phyloP scores from a whole-genome alignment of 306 rosid species.

The Inga laurina region DNA sequence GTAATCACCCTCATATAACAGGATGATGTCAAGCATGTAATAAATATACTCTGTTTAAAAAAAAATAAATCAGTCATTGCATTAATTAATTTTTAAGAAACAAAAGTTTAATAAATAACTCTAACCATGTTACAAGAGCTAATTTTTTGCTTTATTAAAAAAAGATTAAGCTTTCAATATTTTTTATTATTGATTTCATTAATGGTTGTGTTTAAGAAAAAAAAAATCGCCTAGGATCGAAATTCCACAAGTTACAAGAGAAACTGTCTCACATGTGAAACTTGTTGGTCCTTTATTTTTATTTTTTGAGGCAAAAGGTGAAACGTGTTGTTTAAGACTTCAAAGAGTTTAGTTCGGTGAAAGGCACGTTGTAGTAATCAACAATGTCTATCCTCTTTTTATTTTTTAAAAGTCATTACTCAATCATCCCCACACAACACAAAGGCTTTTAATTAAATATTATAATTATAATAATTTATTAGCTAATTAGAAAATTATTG shows the following conservation, averaged over 20 bases:
- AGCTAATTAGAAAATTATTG: background rate
- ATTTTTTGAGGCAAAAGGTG: background rate
- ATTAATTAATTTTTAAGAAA: too few species aligned
- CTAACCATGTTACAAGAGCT: too few species aligned
- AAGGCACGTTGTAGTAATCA: background rate
- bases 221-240: background rate
- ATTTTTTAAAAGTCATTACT: background rate
- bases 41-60: too few species aligned
- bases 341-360: background rate
- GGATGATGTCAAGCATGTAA: background rate
- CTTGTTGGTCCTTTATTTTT: background rate
- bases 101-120: too few species aligned
- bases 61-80: too few species aligned
- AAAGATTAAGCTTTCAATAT: background rate
- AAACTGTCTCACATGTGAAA: conserved; percentile 1
- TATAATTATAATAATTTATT: background rate
- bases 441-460: background rate
- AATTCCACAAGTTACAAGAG: background rate
- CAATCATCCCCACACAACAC: conserved; percentile 5
- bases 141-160: too few species aligned
- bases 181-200: too few species aligned
- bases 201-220: background rate
- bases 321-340: background rate
- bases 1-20: background rate
- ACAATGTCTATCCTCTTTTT: background rate